Evolutionary conservation across 2,329 filamentous ascomycete species (phyloP).

Genomic region (Fusarium sp.): DNA sequence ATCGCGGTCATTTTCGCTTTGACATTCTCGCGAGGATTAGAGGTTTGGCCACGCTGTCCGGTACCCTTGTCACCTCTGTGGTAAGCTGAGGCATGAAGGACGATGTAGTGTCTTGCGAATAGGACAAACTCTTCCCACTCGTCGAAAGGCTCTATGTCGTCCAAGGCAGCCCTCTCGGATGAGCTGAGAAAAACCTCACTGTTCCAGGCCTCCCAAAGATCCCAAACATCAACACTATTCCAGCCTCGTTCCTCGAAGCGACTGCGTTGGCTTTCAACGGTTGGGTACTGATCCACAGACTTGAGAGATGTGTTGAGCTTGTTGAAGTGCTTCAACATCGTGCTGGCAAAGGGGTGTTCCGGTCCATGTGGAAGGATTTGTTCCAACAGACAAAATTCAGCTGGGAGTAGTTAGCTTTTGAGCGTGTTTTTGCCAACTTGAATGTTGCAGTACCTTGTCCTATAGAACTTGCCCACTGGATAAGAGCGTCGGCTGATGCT

Average conservation of each 20-base stretch:
- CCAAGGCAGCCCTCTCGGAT: slow-evolving; percentile 71
- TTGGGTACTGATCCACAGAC: slow-evolving; percentile 78
- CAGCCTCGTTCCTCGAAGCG: slow-evolving; percentile 81
- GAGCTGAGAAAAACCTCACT: slow-evolving; percentile 74
- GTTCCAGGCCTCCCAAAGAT: slow-evolving; percentile 87
- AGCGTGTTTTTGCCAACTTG: neutral
- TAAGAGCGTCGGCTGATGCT: slow-evolving; percentile 77
- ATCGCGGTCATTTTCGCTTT: slow-evolving; percentile 28
- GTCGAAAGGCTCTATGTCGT: slow-evolving; percentile 86
- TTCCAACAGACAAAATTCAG: slow-evolving; percentile 87
- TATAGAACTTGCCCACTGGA: slow-evolving; percentile 81
- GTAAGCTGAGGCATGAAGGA: slow-evolving; percentile 70
- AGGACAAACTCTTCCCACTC: slow-evolving; percentile 96
- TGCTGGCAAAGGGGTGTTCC: slow-evolving; percentile 84
- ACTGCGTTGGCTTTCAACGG: slow-evolving; percentile 71
- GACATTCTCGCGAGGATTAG: neutral
- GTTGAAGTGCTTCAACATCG: slow-evolving; percentile 86
- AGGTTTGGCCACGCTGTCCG: neutral
- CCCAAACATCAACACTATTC: slow-evolving; percentile 71
- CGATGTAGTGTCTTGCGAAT: slow-evolving; percentile 86
- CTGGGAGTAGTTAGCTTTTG: slow-evolving; percentile 40
- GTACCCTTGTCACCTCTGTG: neutral
- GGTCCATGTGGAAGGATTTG: slow-evolving; percentile 85
- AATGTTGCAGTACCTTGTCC: slow-evolving; percentile 68
- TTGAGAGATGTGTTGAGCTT: slow-evolving; percentile 85